Conservation (phyloP, 169 alveolate genomes). For the Eimeria mitis region DNA sequence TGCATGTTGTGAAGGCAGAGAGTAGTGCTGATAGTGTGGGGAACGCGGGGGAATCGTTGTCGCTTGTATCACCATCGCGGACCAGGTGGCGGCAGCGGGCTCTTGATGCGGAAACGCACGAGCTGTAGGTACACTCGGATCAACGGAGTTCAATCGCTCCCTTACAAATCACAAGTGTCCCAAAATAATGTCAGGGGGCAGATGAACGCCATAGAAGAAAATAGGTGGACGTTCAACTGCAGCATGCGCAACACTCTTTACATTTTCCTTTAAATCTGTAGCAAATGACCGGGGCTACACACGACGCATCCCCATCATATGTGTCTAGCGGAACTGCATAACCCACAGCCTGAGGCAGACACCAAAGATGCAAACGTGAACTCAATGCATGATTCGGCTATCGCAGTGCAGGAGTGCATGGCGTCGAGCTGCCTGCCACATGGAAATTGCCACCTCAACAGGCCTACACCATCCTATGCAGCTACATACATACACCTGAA, state of each 20-base stretch:
- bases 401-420: background rate
- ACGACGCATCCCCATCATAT: background rate
- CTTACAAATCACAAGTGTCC: background rate
- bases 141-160: background rate
- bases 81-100: background rate
- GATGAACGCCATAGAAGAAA: background rate
- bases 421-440: background rate
- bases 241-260: background rate
- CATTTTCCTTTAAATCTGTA: background rate
- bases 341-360: conserved; percentile 8
- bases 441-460: background rate
- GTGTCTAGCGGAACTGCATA: background rate
- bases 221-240: background rate
- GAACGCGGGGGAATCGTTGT: background rate
- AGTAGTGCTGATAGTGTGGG: background rate
- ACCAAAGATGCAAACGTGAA: background rate
- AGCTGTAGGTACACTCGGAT: background rate
- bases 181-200: background rate
- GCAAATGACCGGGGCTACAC: background rate
- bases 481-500: background rate
- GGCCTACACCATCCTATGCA: background rate
- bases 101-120: background rate
- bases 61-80: background rate
- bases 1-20: background rate
- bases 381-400: background rate